Base-by-base conservation (phyloP, 2,329 filamentous ascomycete genomes). In the Thielaviopsis populi region DNA sequence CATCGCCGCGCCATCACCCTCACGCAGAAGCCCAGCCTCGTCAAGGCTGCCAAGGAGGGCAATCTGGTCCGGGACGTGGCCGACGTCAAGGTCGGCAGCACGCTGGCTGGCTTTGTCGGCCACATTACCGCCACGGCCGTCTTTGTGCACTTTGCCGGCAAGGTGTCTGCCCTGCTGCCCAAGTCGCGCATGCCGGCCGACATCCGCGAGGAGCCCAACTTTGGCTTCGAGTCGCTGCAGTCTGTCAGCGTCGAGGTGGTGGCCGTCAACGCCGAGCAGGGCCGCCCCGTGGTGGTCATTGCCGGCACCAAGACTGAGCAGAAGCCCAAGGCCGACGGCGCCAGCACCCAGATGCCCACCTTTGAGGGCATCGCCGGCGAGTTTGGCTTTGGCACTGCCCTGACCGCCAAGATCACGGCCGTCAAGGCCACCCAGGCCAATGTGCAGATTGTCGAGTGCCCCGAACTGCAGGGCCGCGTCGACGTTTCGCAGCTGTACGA, bases 401-500 rank as follows among this genome's bases (percentile, higher is more conserved):
- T 85, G 7, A 90, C 88, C 71, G 92, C 88, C 46, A 86, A 81
- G 69, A 83, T 99, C 54, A 82, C 83, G n/a, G 89, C 89, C 0
- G 78, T 96, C 71, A 96, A 95, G 74, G 86, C 86, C 59, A 96
- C 92, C 0, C 94, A 99, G 72, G 78, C 97, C 63, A 97, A 97
- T 69, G 90, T 99, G 5, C 83, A 88, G 68, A 80, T 97, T 61
- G 87, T 89, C 53, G 89, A 95, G 70, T 73, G 68, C 42, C 69
- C 74, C 17, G 90, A 91, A 68, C 80, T 95, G 8, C 89, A 95
- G 72, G 94, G 92, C n/a, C 89, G 94, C 19, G 85, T 99, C 66
- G 92, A 96, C 71, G 83, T 94, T 5, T 95, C 94, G 0, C 90
- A 97, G 72, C 76, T 91, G 13, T 99, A 95, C 72, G 88, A 96